Evolutionary conservation across 108 stramenopile genomes (phyloP).

Genomic region (Nitzschia sp.): DNA sequence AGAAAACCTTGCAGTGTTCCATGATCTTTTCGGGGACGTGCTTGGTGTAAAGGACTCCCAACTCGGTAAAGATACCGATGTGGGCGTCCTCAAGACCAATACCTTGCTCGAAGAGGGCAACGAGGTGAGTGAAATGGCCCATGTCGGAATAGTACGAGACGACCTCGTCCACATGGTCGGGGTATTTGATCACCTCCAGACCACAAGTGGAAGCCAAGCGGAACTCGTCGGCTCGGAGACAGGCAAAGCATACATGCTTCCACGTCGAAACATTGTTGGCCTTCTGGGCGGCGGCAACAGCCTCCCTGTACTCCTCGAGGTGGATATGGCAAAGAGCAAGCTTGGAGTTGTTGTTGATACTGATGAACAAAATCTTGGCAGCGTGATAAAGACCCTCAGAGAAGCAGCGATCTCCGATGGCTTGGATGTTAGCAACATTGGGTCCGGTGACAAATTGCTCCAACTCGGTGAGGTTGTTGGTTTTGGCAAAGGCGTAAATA

Average conservation of each 20-base stretch:
- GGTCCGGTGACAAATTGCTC: slow-evolving; percentile 97
- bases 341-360: slow-evolving; percentile 99
- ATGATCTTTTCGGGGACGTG: slow-evolving; percentile 98
- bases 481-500: slow-evolving; percentile 97
- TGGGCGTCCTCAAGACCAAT: slow-evolving; percentile 97
- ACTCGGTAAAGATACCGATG: slow-evolving; percentile 98
- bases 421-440: slow-evolving; percentile 98
- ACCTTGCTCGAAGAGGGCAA: slow-evolving; percentile 98
- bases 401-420: slow-evolving; percentile 94
- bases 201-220: slow-evolving; percentile 95
- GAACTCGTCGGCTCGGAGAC: slow-evolving; percentile 96
- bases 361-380: slow-evolving; percentile 94
- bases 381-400: slow-evolving; percentile 96
- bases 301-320: slow-evolving; percentile 96
- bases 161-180: slow-evolving; percentile 99
- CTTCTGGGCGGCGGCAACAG: slow-evolving; percentile 97
- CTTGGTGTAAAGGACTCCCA: slow-evolving; percentile 99
- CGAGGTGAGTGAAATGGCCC: slow-evolving; percentile 93
- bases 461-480: slow-evolving; percentile 93
- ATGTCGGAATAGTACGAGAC: slow-evolving; percentile 96
- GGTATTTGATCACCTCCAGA: slow-evolving; percentile 98
- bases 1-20: slow-evolving; percentile 99
- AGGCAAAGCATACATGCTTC: slow-evolving; percentile 98
- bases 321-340: slow-evolving; percentile 98
- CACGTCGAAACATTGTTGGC: slow-evolving; percentile 99